Percentiles rank a stretch among this genome's conserved stretches.
Conservation (phyloP, 176 grass and related monocot genomes). For the Alopecurus myosuroides region DNA sequence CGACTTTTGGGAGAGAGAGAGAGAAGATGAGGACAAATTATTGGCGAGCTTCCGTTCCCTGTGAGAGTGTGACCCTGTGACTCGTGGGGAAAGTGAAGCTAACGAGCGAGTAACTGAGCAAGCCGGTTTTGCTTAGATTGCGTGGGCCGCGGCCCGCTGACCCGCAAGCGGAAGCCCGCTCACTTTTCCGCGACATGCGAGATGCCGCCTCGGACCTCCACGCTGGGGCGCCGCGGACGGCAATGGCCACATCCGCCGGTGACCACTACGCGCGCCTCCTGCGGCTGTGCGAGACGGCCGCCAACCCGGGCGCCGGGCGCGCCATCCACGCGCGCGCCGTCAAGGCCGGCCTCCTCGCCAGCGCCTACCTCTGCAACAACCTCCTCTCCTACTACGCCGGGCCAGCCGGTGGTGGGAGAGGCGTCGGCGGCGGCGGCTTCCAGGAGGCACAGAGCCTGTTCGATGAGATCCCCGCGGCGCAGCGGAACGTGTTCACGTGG, state of each 20-base stretch:
- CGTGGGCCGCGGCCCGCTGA: constrained; percentile 7
- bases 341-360: constrained; percentile 61
- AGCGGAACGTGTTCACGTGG: constrained; percentile 67
- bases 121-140: background rate
- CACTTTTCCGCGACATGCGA: constrained; percentile 21
- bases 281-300: constrained; percentile 19
- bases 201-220: constrained; percentile 22
- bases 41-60: background rate
- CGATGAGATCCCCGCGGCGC: constrained; percentile 38
- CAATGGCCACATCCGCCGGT: background rate
- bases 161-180: background rate
- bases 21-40: constrained; percentile 16
- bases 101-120: background rate
- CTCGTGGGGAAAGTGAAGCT: background rate
- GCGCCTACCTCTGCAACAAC: constrained; percentile 73
- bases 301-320: constrained; percentile 29
- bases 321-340: constrained; percentile 61
- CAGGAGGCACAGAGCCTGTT: constrained; percentile 41
- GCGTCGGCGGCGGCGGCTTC: background rate
- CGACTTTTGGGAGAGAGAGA: constrained; percentile 8
- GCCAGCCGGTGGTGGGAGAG: background rate
- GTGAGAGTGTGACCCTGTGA: background rate
- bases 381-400: constrained; percentile 58
- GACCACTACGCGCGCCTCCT: constrained; percentile 55
- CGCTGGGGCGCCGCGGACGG: constrained; percentile 1